These are phyloP conservation scores for Backusella westeae DNA, from an alignment of 192 early-diverging fungal species.

Conservation along the genomic window DNA sequence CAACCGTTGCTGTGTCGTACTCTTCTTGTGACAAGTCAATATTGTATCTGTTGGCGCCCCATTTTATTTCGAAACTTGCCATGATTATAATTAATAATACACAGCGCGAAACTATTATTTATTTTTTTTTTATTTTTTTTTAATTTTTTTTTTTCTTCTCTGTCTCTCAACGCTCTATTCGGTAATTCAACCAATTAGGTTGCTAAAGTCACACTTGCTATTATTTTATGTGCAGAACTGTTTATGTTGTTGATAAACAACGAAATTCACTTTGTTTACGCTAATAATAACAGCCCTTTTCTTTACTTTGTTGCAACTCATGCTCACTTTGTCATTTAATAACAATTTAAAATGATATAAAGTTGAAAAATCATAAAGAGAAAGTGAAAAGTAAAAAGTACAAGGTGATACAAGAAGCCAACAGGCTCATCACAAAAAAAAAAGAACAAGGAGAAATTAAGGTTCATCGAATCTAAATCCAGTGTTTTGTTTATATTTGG, in stretches of 20 bases:
- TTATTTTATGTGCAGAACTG: background rate
- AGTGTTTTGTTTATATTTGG: background rate
- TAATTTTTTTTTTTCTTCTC: background rate
- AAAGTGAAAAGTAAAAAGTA: background rate
- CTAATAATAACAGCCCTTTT: background rate
- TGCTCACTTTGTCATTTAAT: background rate
- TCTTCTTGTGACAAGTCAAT: constrained; percentile 2
- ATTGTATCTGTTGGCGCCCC: background rate
- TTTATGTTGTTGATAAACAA: background rate
- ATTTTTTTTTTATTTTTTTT: background rate
- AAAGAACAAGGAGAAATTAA: background rate
- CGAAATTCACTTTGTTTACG: background rate
- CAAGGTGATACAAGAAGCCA: background rate
- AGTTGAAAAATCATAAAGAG: background rate
- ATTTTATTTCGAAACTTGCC: constrained; percentile 10
- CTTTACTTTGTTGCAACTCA: background rate
- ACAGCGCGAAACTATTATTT: background rate
- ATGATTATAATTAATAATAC: background rate
- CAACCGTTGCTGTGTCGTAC: background rate
- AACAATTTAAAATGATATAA: background rate
- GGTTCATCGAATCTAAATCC: background rate
- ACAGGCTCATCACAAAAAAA: background rate
- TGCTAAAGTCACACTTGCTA: background rate
- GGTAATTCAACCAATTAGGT: background rate
- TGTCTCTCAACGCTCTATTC: background rate